Base-by-base conservation (phyloP, 805 yeast species). In the Lipomyces mesembrius region DNA sequence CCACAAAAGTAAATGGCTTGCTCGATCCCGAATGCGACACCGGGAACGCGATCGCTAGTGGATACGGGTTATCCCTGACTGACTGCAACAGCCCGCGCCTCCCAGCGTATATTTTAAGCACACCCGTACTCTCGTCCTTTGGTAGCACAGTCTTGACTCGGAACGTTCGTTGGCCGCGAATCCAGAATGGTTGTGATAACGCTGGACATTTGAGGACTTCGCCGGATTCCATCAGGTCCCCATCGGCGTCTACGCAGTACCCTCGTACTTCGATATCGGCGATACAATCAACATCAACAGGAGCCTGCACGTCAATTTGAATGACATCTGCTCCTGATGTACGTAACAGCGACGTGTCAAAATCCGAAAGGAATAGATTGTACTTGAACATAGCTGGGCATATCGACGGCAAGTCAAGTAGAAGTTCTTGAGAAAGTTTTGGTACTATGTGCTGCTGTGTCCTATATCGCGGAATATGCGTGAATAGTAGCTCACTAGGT, bases 361-460 rank as follows among this genome's bases (percentile, higher is more conserved):
- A 94, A 75, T 87, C 88, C 66, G 84, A 79, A 62, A 92, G 82
- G 66, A 82, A 81, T 54, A 94, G 76, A 1, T 83, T 81, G 74
- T 87, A 85, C 52, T 79, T 81, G 76, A 89, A 86, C 73, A 89
- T 92, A 0, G 91, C 89, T 0, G 97, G 93, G 74, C 92, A 90
- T n/a, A 89, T 85, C 37, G 96, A 84, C 0, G 99, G 99, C 59
- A 94, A 80, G 57, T 92, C 86, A 66, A 91, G 82, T 17, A 95
- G 93, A 27, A 89, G 85, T 70, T 86, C 83, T 46, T 90, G 89
- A 68, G 91, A 93, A 68, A 94, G 80, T 2, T 96, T 91, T 3
- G 98, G 98, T 37, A 85, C 83, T 25, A 94, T 85, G 78, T 91
- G 97, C 77, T 95, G 99, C 70, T 90, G 88, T 67, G 86, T 88